A percentile compares a stretch with the other conserved stretches of the same genome.
phyloP scores from a whole-genome alignment of 1,284 basidiomycete genomes.

The Anthracocystis panici-leucophaei region DNA sequence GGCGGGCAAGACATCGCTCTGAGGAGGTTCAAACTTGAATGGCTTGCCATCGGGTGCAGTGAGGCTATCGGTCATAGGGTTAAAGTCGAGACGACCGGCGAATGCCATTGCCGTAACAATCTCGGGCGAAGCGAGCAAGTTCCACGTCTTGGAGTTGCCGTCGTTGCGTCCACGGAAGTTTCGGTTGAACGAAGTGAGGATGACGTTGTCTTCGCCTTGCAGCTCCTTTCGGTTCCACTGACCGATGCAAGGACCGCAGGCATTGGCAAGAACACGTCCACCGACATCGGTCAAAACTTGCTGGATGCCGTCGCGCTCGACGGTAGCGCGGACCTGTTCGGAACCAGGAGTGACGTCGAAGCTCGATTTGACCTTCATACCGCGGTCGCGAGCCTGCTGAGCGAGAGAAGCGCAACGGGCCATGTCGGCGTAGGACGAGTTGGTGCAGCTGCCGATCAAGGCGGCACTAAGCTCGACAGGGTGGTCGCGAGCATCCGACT shows the following conservation, averaged over 20 bases:
- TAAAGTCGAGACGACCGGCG: conserved; percentile 93
- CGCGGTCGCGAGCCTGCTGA: conserved; percentile 85
- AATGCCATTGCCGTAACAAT: conserved; percentile 94
- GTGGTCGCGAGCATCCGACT: conserved; percentile 86
- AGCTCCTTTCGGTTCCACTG: conserved; percentile 97
- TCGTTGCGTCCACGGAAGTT: conserved; percentile 99
- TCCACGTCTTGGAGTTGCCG: conserved; percentile 94
- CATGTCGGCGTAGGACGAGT: conserved; percentile 74
- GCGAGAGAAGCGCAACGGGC: conserved; percentile 91
- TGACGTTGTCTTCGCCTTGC: conserved; percentile 92
- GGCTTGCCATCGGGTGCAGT: conserved; percentile 78
- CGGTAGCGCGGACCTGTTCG: conserved; percentile 96
- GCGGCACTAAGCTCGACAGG: conserved; percentile 82
- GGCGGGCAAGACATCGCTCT: conserved; percentile 84
- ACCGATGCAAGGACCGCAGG: conserved; percentile 98
- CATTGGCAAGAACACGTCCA: conserved; percentile 92
- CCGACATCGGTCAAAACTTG: conserved; percentile 85
- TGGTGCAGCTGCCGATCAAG: conserved; percentile 97
- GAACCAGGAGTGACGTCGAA: conserved; percentile 98
- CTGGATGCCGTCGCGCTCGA: conserved; percentile 92
- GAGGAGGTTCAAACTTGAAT: conserved; percentile 89
- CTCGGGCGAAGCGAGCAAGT: conserved; percentile 97
- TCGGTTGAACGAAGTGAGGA: conserved; percentile 96
- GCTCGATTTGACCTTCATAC: conserved; percentile 85
- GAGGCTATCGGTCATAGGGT: conserved; percentile 88